Percentiles rank a stretch among this genome's conserved stretches.
These are phyloP conservation scores for Gyromitra esculenta DNA, from an alignment of 2,329 filamentous ascomycete genomes.

Conservation along the genomic window DNA sequence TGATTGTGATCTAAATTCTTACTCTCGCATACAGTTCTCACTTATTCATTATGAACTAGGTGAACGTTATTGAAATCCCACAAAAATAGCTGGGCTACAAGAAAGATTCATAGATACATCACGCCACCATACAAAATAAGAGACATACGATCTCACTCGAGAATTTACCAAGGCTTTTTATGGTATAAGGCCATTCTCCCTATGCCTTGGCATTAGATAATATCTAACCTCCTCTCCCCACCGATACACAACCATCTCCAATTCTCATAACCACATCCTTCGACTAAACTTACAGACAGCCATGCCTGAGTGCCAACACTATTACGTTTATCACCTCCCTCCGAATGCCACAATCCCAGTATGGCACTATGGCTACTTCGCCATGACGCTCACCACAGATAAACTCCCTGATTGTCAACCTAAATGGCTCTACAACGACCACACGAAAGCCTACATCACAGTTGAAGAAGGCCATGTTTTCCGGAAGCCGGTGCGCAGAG, in stretches of 20 bases:
- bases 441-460: background rate
- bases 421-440: conserved; percentile 10
- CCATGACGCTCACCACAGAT: background rate
- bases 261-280: no score
- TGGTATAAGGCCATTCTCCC: background rate
- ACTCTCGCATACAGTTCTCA: no score
- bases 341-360: background rate
- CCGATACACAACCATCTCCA: background rate
- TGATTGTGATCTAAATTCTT: no score
- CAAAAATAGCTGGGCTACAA: no score
- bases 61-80: no score
- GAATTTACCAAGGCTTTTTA: background rate
- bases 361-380: conserved; percentile 18
- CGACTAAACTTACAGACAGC: no score
- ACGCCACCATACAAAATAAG: background rate
- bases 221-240: background rate
- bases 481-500: background rate
- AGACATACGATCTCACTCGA: background rate
- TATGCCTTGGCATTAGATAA: background rate
- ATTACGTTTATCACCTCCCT: conserved; percentile 15
- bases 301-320: background rate
- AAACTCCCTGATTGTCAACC: conserved; percentile 4
- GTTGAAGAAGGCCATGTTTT: background rate
- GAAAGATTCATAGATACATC: no score
- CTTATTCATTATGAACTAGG: no score